Evolutionary conservation across 1,284 basidiomycete species (phyloP), one percentile per base, ranked within the genome.

Genomic region (Tylopilus sp.): DNA sequence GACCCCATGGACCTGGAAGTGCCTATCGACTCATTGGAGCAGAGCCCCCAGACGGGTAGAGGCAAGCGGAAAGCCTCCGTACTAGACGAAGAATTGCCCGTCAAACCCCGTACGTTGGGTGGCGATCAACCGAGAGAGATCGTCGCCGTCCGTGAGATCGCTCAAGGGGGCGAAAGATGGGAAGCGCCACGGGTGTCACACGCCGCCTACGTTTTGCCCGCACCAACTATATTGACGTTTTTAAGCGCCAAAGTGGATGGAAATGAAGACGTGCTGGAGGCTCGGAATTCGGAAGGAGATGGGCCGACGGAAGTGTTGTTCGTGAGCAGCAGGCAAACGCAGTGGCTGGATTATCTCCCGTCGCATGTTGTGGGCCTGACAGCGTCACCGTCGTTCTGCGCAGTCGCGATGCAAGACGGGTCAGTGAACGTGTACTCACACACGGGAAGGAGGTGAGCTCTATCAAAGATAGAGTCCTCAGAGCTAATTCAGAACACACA

Each of bases 281-380:
- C 76, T 0, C 76, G 83, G 55, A 97, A 99, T 71, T 76, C 84
- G 23, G 84, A 86, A 48, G 75, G 76, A 21, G 76, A 74, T 45
- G 78, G 86, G 25, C 71, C 77, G n/a, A 77, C 78, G 10, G 90
- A 94, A 61, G 76, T 95, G 13, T 71, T 78, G 8, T 82, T 82
- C 53, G 70, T 79, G 37, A 78, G 73, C 57, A 77, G 80, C 29
- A 81, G 84, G 69, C 74, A 85, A 61, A 79, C 84, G 7, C 78
- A 87, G 46, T 98, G 95, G 94, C 66, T 94, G 44, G 93, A 97
- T 67, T 97, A 89, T 67, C 61, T 93, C 8, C 81, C 89, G 1
- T 79, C 79, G 0, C 83, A 86, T 6, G 81, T 82, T 6, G 64
- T 95, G 5, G 72, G 76, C 0, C 65, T 91, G 28, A 82, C 82